These are phyloP conservation scores for Hirsutella rhossiliensis DNA, from an alignment of 2,329 filamentous ascomycete genomes.

Conservation along the genomic window DNA sequence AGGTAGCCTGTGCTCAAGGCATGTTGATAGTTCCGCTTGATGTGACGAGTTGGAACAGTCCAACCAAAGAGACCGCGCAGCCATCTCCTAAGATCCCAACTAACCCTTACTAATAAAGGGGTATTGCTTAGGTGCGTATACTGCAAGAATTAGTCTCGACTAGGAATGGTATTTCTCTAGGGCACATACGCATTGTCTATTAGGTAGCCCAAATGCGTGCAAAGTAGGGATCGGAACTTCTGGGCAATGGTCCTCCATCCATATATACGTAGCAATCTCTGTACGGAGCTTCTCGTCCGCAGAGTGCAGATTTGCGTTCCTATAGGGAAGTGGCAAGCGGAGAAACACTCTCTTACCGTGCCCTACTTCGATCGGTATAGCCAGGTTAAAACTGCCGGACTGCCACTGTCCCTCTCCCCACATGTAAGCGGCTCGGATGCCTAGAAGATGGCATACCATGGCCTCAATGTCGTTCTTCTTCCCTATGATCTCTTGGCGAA, in stretches of 20 bases:
- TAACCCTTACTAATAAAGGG: neutral
- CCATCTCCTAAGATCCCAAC: neutral
- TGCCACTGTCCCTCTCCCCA: neutral
- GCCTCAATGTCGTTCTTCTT: neutral
- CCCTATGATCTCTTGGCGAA: neutral
- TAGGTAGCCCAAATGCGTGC: conserved; percentile 14
- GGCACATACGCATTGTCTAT: conserved; percentile 3
- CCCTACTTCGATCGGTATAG: conserved; percentile 27
- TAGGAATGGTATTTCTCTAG: conserved; percentile 1
- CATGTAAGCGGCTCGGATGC: neutral
- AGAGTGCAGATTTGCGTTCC: conserved; percentile 6
- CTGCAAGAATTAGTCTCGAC: neutral
- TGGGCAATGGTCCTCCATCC: conserved; percentile 14
- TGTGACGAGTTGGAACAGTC: neutral
- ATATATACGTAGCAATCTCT: conserved; percentile 14
- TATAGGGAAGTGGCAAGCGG: conserved; percentile 1
- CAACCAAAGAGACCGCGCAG: neutral
- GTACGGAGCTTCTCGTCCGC: conserved; percentile 16
- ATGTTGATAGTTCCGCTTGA: neutral
- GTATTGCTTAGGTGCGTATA: neutral
- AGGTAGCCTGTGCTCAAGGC: neutral
- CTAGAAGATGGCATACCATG: neutral
- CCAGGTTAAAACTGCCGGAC: conserved; percentile 6
- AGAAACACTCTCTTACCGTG: conserved; percentile 11
- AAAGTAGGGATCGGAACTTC: conserved; percentile 12